Conservation (phyloP, 2,329 filamentous ascomycete species). For the Didymella glomerata region DNA sequence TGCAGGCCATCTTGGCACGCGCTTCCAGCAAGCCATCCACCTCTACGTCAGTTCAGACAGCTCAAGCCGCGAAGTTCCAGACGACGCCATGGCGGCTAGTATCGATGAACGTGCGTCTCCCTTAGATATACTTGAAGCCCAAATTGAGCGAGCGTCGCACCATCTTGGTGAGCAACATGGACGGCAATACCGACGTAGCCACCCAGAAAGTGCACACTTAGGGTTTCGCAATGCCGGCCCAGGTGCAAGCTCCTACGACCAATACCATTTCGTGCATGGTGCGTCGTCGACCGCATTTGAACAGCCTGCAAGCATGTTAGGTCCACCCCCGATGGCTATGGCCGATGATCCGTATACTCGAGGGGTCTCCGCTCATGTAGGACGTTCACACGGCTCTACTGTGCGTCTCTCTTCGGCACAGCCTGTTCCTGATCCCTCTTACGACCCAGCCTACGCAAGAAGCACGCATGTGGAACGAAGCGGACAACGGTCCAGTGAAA, state of each 20-base stretch:
- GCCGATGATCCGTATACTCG: conserved; percentile 19
- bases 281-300: not conserved
- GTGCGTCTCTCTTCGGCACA: not conserved
- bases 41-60: conserved; percentile 1
- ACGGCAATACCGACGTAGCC: not conserved
- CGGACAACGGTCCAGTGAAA: conserved; percentile 37
- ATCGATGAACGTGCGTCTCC: conserved; percentile 9
- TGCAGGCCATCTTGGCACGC: not conserved
- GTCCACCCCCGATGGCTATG: conserved; percentile 9
- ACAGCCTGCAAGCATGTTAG: not conserved
- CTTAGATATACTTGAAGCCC: conserved; percentile 8
- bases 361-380: conserved; percentile 11
- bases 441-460: conserved; percentile 10
- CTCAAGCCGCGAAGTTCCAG: not conserved
- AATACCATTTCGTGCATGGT: not conserved
- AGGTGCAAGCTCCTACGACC: not conserved
- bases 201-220: not conserved
- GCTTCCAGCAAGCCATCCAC: not conserved
- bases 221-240: not conserved
- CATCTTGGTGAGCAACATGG: conserved; percentile 6
- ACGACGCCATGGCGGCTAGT: conserved; percentile 2
- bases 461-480: conserved; percentile 11
- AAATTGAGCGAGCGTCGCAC: conserved; percentile 11
- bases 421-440: not conserved
- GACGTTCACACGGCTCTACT: not conserved